phyloP scores from a whole-genome alignment of 305 asterid species.

The Fraxinus angustifolia region DNA sequence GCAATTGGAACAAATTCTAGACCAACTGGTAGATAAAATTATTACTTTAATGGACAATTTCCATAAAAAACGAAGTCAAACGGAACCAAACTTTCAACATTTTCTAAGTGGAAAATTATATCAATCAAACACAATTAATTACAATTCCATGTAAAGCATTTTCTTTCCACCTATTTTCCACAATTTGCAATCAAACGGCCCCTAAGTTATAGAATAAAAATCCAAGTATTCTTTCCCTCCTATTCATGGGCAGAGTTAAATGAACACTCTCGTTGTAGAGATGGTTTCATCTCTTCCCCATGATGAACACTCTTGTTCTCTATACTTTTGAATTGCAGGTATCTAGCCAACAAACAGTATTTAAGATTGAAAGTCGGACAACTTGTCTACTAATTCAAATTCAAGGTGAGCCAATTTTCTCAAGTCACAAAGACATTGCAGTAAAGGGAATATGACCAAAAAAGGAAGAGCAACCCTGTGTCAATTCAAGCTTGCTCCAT shows the following conservation, averaged over 20 bases:
- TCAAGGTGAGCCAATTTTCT: background rate
- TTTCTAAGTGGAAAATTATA: too few species aligned
- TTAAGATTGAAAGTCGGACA: conserved; percentile 13
- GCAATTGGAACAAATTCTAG: too few species aligned
- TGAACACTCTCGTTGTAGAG: background rate
- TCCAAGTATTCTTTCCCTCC: background rate
- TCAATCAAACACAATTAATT: too few species aligned
- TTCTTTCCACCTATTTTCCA: too few species aligned
- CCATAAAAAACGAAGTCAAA: too few species aligned
- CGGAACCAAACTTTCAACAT: too few species aligned
- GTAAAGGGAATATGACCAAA: background rate
- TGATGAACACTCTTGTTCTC: background rate
- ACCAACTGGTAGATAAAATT: too few species aligned
- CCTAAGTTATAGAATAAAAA: background rate
- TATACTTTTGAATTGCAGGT: conserved; percentile 3
- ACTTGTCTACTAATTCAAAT: conserved; percentile 1
- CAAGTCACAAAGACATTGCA: background rate
- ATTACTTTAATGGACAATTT: too few species aligned
- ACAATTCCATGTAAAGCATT: too few species aligned
- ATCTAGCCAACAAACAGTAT: background rate
- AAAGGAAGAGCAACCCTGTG: background rate
- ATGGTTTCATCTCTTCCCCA: background rate
- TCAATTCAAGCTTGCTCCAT: background rate
- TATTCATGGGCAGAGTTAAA: conserved; percentile 1
- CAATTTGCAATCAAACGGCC: too few species aligned